Evolutionary conservation across 306 rosid species (phyloP), one percentile per base, ranked within the genome.

Genomic region (Vigna hirtella): DNA sequence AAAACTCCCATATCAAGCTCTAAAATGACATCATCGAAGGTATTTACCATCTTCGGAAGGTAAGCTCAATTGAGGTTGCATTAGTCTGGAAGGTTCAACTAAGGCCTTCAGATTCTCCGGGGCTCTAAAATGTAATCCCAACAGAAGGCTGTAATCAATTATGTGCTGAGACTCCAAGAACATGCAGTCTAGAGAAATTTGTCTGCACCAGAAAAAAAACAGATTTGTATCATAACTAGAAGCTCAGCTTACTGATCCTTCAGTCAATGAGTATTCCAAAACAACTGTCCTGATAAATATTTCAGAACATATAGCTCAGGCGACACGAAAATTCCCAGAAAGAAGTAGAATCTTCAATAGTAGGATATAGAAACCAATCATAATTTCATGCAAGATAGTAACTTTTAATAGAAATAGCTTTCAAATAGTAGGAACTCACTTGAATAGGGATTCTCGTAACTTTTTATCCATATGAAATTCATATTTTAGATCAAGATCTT

Each of bases 101-200:
- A 89, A 86, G 63, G 90, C 82, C 83, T 84, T 95, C 71, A 91
- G 90, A 85, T 87, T 85, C 83, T 91, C 90, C 67, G 99, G 99
- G 82, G 97, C 98, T 91, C 96, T 87, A 86, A 95, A 90, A 88
- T 95, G 97, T 70, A 95, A 73, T 69, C 99, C 99, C 89, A 95
- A 83, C 77, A 95, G 88, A 77, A 95, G 97, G 82, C 99, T 95
- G 72, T 95, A 95, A 85, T 95, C 99, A 43, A 95, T 93, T 76
- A 95, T 91, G 17, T 81, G 88, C 86, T 84, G 97, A 71, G 99
- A 95, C 86, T 91, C 88, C 92, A 95, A 86, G 90, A 95, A 95
- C 84, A 0, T 65, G 76, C 97, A 91, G 88, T 95, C 98, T 61
- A 90, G 81, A 79, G 82, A 82, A 78, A 95, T 84, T 88, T 95